Evolutionary conservation across 306 rosid species (phyloP).

Genomic region (Gleditsia sinensis): DNA sequence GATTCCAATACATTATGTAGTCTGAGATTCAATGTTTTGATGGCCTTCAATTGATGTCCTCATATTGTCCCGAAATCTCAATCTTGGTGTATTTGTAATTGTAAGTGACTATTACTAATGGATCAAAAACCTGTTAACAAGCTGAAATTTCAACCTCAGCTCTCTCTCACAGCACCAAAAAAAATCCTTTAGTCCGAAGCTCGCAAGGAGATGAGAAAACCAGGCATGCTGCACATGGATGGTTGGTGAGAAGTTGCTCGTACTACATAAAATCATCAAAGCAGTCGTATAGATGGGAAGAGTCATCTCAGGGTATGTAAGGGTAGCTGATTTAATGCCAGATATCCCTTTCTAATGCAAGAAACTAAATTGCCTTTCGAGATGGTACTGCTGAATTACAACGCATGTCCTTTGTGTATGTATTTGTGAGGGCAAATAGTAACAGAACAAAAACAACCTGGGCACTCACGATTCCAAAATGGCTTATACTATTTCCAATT

Average conservation of each 20-base stretch:
- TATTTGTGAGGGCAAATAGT: slow-evolving; percentile 79
- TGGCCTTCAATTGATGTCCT: slow-evolving; percentile 1
- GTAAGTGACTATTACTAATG: not conserved
- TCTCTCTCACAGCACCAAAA: slow-evolving; percentile 24
- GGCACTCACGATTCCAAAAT: slow-evolving; percentile 90
- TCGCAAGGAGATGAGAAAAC: slow-evolving; percentile 4
- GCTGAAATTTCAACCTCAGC: slow-evolving; percentile 35
- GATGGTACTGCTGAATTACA: slow-evolving; percentile 47
- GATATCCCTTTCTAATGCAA: slow-evolving; percentile 13
- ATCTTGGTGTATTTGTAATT: not conserved
- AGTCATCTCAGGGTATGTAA: slow-evolving; percentile 17
- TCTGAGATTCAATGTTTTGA: not conserved
- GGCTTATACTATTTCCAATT: slow-evolving; percentile 91
- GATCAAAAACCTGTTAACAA: slow-evolving; percentile 1
- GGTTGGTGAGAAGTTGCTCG: slow-evolving; percentile 16
- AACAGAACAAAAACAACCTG: slow-evolving; percentile 84
- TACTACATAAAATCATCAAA: slow-evolving; percentile 21
- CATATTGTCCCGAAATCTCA: slow-evolving; percentile 18
- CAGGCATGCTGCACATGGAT: not conserved
- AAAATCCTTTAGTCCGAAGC: slow-evolving; percentile 26
- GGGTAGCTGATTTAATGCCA: slow-evolving; percentile 17
- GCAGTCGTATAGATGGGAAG: not conserved
- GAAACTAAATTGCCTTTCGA: slow-evolving; percentile 66
- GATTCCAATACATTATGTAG: not conserved
- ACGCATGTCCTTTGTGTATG: slow-evolving; percentile 67